Evolutionary conservation across 2,329 filamentous ascomycete genomes (phyloP), one percentile per base, ranked within the genome.

Genomic region (Leptographium galeiforme): DNA sequence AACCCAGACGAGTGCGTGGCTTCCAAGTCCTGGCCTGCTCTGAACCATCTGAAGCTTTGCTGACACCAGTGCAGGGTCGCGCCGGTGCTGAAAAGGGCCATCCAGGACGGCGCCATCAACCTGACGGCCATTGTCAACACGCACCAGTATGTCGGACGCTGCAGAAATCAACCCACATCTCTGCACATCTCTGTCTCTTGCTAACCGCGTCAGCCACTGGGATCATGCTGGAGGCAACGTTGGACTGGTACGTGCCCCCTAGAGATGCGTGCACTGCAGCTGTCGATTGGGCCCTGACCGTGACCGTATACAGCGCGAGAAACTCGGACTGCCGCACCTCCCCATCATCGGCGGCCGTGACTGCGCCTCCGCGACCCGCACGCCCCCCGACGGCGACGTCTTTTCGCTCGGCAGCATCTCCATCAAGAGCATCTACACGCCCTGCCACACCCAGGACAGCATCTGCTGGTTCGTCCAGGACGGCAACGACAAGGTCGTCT

Each of bases 361-460:
- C 64, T 62, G 91, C 68, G 77, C 85, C 57, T 79, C 79, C 30
- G 91, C 96, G 48, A 89, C 84, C 30, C 75, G 75, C 61, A 94
- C 85, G 0, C 91, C 91, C 0, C 69, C 71, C 3, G 79, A 97
- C 66, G 81, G 83, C 41, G 81, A 88, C 59, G 80, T 75, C 4
- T 95, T 96, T 74, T 84, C 80, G 58, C 81, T 98, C 57, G 93
- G 93, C 53, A n/a, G 45, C 60, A 93, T 98, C 67, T 77, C 78
- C 14, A 85, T 96, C 54, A 91, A 80, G 65, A 86, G 87, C 30
- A 73, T 97, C n/a, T 87, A 97, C 70, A 98, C 93, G 13, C 93
- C 93, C 2, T 98, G 93, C 68, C 93, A 98, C 67, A 98, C 93
- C 1, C 90, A 96, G 71, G 93, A 98, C 71, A 96, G 90, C 68